Base-by-base conservation (phyloP, 2,329 filamentous ascomycete genomes). In the Elsinoe arachidis region DNA sequence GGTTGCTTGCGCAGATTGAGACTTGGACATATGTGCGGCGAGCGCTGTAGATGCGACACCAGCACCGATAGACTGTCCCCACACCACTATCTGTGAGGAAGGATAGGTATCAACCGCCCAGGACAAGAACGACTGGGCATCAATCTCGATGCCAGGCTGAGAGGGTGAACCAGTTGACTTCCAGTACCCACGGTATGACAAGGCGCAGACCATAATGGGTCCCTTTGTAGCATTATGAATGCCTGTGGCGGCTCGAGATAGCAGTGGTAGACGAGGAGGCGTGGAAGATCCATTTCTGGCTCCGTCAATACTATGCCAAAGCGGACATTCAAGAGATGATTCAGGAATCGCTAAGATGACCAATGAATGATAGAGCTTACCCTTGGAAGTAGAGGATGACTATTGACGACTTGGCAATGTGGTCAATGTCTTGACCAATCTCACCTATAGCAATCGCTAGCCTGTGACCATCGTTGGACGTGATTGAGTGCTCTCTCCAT, bases 11-110 rank as follows among this genome's bases (percentile, higher is more conserved):
- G 57, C 30, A 23, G 59, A 41, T 17, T 51, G 56, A n/a, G 34
- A 73, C 46, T 72, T 61, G 35, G 78, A 67, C 35, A 73, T 60
- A 70, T 75, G 69, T 26, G 63, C 65, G 2, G 73, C 77, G 12
- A 81, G 78, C 2, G 85, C 77, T 53, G 80, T 83, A 14, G 83
- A 84, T 11, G 85, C 86, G 41, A 91, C 80, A 1, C 85, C 87
- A 23, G 84, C 81, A 1, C 88, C 88, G 56, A 91, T 83, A 61
- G 85, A 89, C 68, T 91, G 87, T 0, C 87, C 87, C 87, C 87
- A 91, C 10, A 91, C 70, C 1, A 90, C 65, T 1, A 88, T 60
- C 7, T 62, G 35, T 23, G 65, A 61, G 15, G 63, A 53, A 1
- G 58, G 46, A 43, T 77, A 73, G 0, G 64, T 70, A 15, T 77